Conservation (phyloP, 805 yeast species). For the Priceomyces haplophilus region DNA sequence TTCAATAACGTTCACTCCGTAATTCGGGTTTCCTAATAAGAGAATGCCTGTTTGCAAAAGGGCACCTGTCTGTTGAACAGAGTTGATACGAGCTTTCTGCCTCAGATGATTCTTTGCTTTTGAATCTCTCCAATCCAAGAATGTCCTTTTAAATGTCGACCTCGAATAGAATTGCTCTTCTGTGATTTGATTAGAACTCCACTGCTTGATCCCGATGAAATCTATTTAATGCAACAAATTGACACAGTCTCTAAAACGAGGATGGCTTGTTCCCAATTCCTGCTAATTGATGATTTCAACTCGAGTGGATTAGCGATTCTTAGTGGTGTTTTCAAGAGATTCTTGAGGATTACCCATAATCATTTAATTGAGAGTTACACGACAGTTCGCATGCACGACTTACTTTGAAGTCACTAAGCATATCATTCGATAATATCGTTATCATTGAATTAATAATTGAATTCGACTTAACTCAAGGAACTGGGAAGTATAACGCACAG, state of each 20-base stretch:
- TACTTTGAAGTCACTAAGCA: background rate
- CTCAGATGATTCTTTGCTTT: background rate
- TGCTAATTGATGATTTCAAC: conserved; percentile 1
- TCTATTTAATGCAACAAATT: background rate
- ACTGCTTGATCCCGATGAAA: background rate
- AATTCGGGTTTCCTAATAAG: too few species aligned
- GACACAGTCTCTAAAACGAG: background rate
- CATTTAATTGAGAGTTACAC: background rate
- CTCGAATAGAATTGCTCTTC: conserved; percentile 1
- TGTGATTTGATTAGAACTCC: background rate
- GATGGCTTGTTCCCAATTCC: background rate
- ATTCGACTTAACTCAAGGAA: background rate
- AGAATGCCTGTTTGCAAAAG: too few species aligned
- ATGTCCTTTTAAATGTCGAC: background rate
- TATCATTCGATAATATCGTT: background rate
- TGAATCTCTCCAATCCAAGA: conserved; percentile 1
- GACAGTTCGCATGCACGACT: conserved; percentile 1
- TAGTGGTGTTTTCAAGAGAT: conserved; percentile 1
- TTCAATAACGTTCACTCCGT: background rate
- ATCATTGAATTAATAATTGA: background rate
- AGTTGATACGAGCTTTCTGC: background rate
- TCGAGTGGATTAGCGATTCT: background rate
- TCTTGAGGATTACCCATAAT: conserved; percentile 1
- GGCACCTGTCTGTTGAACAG: background rate
- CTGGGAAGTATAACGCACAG: too few species aligned